phyloP scores from a whole-genome alignment of 352 stramenopile species.

The Globisporangium parvum region DNA sequence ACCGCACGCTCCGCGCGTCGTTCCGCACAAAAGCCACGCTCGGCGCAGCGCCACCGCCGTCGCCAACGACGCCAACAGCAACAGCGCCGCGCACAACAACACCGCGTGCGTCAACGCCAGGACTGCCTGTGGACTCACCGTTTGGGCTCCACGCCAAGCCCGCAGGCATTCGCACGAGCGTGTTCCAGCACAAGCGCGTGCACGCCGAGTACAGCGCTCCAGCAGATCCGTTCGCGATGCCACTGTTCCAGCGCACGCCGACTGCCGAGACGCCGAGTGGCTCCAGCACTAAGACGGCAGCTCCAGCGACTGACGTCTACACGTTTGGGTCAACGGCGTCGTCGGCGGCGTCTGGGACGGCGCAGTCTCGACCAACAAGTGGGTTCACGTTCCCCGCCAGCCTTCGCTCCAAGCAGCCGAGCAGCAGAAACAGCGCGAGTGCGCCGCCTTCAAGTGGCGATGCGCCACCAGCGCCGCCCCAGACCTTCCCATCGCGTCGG shows the following conservation, averaged over 20 bases:
- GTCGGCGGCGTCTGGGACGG: background rate
- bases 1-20: slow-evolving; percentile 17
- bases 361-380: background rate
- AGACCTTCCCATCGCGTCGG: slow-evolving; percentile 1
- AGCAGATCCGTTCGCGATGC: slow-evolving; percentile 42
- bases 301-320: slow-evolving; percentile 2
- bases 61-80: background rate
- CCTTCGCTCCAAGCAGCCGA: background rate
- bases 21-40: slow-evolving; percentile 25
- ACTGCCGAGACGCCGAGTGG: slow-evolving; percentile 2
- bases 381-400: background rate
- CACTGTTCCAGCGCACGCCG: slow-evolving; percentile 23
- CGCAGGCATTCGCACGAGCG: slow-evolving; percentile 8
- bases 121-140: slow-evolving; percentile 17
- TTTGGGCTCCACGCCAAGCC: slow-evolving; percentile 22
- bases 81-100: slow-evolving; percentile 9
- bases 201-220: slow-evolving; percentile 22
- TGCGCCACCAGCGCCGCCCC: background rate
- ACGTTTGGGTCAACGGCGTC: slow-evolving; percentile 5
- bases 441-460: background rate
- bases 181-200: slow-evolving; percentile 23
- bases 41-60: slow-evolving; percentile 11
- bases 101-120: slow-evolving; percentile 1
- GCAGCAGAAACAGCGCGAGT: background rate
- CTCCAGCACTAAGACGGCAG: slow-evolving; percentile 1